Base-by-base conservation (phyloP, 2,329 filamentous ascomycete species). In the Arthroderma sp. region DNA sequence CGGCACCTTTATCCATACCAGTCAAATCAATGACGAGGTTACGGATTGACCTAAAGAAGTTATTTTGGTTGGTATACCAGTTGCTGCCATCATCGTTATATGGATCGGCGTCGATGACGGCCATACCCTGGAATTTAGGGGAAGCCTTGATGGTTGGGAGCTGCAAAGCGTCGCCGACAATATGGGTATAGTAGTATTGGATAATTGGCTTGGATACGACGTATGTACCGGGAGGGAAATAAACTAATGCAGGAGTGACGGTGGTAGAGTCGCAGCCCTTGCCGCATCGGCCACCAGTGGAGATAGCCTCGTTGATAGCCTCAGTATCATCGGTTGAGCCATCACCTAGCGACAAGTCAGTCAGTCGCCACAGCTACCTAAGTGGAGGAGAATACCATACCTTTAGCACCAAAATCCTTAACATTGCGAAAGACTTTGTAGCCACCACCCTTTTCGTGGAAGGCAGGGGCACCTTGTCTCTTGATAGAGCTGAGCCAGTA, bases 201-300 rank as follows among this genome's bases (percentile, higher is more conserved):
- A 87, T 66, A 52, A 96, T 77, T 22, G 89, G 85, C 56, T 71
- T 74, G 59, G 79, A 85, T 54, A 96, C 80, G 11, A 83, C 58
- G 59, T 95, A 96, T 46, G 80, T 93, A 52, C 89, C 88, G 7
- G 85, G 72, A 34, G 87, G 88, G 70, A 96, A 94, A 70, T 94
- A 96, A 43, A 96, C 78, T 9, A 96, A 69, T 28, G 85, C 89
- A 0, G 89, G 89, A 1, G 79, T 78, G n/a, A 76, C 75, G 3
- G 89, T 96, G 30, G 76, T 78, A 1, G 86, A 94, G 60, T 91
- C 83, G 60, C 89, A 96, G 50, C 78, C 77, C 50, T 76, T 61
- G 34, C 85, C 86, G 59, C 89, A 96, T 37, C 89, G 83, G 55
- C 74, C 71, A 29, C 86, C 85, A n/a, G 77, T 75, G 4, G 76